Evolutionary conservation across 345 rosid genomes (phyloP).

Genomic region (Combretum micranthum): DNA sequence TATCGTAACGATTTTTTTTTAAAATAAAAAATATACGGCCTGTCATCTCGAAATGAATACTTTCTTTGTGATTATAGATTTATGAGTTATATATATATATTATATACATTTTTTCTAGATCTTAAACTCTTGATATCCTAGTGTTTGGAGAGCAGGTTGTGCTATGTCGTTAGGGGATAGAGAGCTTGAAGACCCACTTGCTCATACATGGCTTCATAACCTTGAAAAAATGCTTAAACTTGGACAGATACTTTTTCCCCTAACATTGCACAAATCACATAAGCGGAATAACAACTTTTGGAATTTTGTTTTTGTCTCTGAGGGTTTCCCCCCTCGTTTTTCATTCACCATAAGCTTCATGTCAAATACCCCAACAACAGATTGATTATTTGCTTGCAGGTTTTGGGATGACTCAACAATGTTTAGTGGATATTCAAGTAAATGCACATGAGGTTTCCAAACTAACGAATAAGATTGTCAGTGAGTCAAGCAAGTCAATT

Average conservation of each 20-base stretch:
- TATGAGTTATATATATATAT: background rate
- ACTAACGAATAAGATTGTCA: too few relatives aligned
- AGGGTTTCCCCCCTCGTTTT: too few relatives aligned
- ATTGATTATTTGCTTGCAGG: too few relatives aligned
- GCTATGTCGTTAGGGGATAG: slow-evolving; percentile 32
- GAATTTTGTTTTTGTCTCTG: too few relatives aligned
- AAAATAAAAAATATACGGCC: background rate
- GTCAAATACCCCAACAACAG: too few relatives aligned
- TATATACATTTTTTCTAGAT: background rate
- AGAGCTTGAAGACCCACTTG: slow-evolving; percentile 25
- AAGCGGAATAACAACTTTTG: slow-evolving; percentile 25
- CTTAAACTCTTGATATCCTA: background rate
- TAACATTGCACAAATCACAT: slow-evolving; percentile 30
- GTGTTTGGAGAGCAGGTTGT: background rate
- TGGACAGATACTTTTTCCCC: slow-evolving; percentile 34
- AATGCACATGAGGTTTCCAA: too few relatives aligned
- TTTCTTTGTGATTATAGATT: background rate
- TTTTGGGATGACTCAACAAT: too few relatives aligned
- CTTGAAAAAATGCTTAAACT: slow-evolving; percentile 23
- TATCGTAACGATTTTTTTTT: too few relatives aligned
- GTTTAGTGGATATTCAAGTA: too few relatives aligned
- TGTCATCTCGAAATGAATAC: background rate
- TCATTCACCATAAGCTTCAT: too few relatives aligned
- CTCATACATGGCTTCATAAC: slow-evolving; percentile 24
- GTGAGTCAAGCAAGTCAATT: too few relatives aligned